Evolutionary conservation across 2,329 filamentous ascomycete species (phyloP).

Genomic region (Alternaria novae-zelandiae): DNA sequence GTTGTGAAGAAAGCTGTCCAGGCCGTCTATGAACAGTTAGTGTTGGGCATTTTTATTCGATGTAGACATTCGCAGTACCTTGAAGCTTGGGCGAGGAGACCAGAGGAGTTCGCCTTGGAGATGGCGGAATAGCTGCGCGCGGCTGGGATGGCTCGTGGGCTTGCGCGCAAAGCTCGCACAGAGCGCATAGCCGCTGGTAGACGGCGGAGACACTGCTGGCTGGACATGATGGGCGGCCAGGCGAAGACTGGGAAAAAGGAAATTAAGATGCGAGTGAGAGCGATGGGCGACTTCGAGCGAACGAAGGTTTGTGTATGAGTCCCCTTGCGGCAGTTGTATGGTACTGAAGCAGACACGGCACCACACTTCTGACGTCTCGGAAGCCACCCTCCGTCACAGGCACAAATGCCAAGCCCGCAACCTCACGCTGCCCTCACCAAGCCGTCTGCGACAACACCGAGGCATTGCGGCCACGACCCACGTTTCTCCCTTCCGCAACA

Average conservation of each 20-base stretch:
- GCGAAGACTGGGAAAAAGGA: conserved; percentile 14
- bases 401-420: conserved; percentile 33
- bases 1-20: conserved; percentile 34
- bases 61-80: conserved; percentile 19
- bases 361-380: conserved; percentile 38
- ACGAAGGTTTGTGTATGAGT: neutral
- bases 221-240: conserved; percentile 38
- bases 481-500: conserved; percentile 15
- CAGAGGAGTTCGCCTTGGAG: conserved; percentile 41
- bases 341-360: conserved; percentile 21
- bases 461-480: conserved; percentile 38
- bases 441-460: conserved; percentile 23
- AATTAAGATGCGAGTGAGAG: conserved; percentile 8
- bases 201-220: conserved; percentile 49
- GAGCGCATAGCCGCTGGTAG: conserved; percentile 39
- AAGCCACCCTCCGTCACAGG: conserved; percentile 30
- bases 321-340: conserved; percentile 38
- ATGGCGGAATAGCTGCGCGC: conserved; percentile 45
- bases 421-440: conserved; percentile 31
- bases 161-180: conserved; percentile 38
- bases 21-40: conserved; percentile 38
- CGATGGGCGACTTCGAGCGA: conserved; percentile 14
- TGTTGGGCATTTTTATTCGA: neutral
- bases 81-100: conserved; percentile 39
- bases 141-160: conserved; percentile 33